A percentile compares a stretch with the other conserved stretches of the same genome.
Conservation (phyloP, 2,329 filamentous ascomycete genomes). For the Cordyceps farinosa region DNA sequence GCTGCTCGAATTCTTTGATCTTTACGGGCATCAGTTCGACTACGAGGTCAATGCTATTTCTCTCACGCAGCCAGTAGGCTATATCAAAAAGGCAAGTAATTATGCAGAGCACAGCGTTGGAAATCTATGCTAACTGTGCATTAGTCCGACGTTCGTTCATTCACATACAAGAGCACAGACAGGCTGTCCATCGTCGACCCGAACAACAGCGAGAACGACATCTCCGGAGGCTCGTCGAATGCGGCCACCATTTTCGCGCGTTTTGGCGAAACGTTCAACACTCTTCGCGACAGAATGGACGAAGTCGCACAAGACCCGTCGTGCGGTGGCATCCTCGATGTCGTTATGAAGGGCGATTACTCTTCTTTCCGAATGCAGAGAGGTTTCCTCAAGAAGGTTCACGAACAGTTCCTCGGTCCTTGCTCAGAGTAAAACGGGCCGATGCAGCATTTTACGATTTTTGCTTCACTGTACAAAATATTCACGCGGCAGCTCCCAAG, state of each 20-base stretch:
- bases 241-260: conserved; percentile 62
- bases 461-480: conserved; percentile 5
- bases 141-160: conserved; percentile 41
- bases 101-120: neutral
- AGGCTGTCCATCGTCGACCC: conserved; percentile 89
- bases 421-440: conserved; percentile 27
- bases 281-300: conserved; percentile 56
- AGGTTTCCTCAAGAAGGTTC: conserved; percentile 54
- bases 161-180: conserved; percentile 57
- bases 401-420: conserved; percentile 38
- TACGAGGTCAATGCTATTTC: conserved; percentile 67
- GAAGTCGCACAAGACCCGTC: conserved; percentile 39
- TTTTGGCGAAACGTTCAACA: conserved; percentile 63
- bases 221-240: conserved; percentile 78
- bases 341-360: conserved; percentile 77
- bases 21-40: conserved; percentile 83
- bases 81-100: conserved; percentile 69
- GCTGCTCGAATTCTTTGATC: conserved; percentile 81
- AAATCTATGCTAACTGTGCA: conserved; percentile 9
- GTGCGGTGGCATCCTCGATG: conserved; percentile 55
- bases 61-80: conserved; percentile 65
- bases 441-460: conserved; percentile 7
- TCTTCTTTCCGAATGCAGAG: conserved; percentile 68
- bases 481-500: neutral
- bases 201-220: conserved; percentile 80